phyloP scores from a whole-genome alignment of 108 stramenopile genomes.

The Aurantiochytrium sp. region DNA sequence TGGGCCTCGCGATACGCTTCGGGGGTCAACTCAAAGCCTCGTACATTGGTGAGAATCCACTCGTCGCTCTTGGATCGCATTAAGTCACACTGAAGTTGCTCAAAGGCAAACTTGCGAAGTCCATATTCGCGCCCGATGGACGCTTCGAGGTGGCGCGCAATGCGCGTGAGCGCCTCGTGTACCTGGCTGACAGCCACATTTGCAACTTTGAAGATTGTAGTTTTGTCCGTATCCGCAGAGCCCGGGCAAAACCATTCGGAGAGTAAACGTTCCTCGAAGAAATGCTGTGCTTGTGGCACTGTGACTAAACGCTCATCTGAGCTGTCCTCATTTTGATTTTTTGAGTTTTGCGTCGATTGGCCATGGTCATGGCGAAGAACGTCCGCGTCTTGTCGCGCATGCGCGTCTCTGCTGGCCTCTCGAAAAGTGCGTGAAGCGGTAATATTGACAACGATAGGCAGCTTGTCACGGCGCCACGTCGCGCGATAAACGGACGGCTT shows the following conservation, averaged over 20 bases:
- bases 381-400: neutral
- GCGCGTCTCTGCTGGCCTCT: neutral
- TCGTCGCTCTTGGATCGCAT: neutral
- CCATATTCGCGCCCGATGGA: neutral
- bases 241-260: neutral
- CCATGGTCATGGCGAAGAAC: neutral
- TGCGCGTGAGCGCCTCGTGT: neutral
- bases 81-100: neutral
- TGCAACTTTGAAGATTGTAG: neutral
- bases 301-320: neutral
- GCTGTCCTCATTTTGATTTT: neutral
- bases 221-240: neutral
- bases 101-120: neutral
- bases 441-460: neutral
- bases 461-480: neutral
- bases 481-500: neutral
- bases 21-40: neutral
- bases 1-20: neutral
- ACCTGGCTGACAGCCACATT: neutral
- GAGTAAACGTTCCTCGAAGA: neutral
- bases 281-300: neutral
- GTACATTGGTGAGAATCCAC: neutral
- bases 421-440: neutral
- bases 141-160: neutral
- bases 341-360: neutral